phyloP scores from a whole-genome alignment of 2,329 filamentous ascomycete species.

The Alternaria hordeiaustralica region DNA sequence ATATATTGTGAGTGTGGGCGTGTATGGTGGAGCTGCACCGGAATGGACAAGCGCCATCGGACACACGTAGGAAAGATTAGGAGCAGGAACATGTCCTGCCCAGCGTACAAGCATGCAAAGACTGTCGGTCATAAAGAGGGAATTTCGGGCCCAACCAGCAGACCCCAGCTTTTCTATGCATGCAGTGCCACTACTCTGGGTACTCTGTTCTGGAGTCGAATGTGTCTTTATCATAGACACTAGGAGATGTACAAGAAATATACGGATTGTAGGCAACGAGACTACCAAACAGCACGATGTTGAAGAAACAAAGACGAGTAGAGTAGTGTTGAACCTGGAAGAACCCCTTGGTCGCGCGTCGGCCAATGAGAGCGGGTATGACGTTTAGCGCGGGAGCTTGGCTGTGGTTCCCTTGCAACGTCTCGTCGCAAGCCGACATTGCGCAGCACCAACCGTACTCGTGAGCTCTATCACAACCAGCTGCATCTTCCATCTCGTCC shows the following conservation, averaged over 20 bases:
- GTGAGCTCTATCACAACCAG: slow-evolving; percentile 6
- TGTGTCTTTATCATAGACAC: too few relatives aligned
- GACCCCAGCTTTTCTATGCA: rapidly evolving
- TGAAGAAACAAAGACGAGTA: not conserved
- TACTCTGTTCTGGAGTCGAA: too few relatives aligned
- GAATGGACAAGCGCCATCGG: too few relatives aligned
- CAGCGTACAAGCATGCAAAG: not conserved
- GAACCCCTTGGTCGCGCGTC: slow-evolving; percentile 9
- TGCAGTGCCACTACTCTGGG: not conserved
- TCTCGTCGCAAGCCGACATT: slow-evolving; percentile 14
- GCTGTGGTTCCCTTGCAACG: slow-evolving; percentile 10
- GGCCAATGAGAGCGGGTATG: slow-evolving; percentile 15
- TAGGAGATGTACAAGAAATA: not conserved
- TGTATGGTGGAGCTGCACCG: too few relatives aligned
- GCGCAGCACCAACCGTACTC: slow-evolving; percentile 18
- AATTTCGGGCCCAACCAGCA: not conserved
- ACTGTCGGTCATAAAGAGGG: not conserved
- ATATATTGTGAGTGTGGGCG: too few relatives aligned
- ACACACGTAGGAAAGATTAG: too few relatives aligned
- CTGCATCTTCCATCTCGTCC: slow-evolving; percentile 6
- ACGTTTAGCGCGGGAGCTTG: slow-evolving; percentile 16
- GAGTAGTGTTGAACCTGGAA: not conserved
- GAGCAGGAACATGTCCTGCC: not conserved
- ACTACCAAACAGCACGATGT: not conserved
- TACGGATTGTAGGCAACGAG: not conserved